These are phyloP conservation scores for Solidago caesia DNA, from an alignment of 129 eudicot species.

Conservation along the genomic window DNA sequence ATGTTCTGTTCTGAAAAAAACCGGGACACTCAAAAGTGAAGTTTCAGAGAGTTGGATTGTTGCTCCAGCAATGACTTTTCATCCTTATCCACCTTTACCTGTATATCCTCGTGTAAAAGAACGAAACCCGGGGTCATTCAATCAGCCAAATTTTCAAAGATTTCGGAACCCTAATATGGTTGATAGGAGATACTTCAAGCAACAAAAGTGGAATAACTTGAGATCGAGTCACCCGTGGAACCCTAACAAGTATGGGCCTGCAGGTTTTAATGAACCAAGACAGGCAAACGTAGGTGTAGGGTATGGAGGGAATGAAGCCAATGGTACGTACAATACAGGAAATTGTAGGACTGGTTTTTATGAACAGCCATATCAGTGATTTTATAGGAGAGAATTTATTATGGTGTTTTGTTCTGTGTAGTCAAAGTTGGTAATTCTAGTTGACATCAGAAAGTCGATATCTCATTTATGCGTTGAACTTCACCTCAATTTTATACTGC, in stretches of 20 bases:
- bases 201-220: conserved; percentile 61
- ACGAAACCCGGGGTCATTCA: conserved; percentile 22
- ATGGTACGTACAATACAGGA: conserved; percentile 35
- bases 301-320: conserved; percentile 37
- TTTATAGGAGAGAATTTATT: conserved; percentile 28
- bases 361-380: conserved; percentile 33
- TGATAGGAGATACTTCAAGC: conserved; percentile 63
- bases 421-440: conserved; percentile 15
- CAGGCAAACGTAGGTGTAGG: conserved; percentile 32
- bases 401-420: conserved; percentile 30
- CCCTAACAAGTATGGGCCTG: conserved; percentile 45
- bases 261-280: conserved; percentile 24
- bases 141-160: conserved; percentile 37
- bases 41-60: conserved; percentile 49
- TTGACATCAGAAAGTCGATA: conserved; percentile 24
- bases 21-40: conserved; percentile 39
- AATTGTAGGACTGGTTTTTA: conserved; percentile 34
- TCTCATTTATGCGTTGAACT: conserved; percentile 17
- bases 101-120: conserved; percentile 43
- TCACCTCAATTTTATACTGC: conserved; percentile 35
- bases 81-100: conserved; percentile 90
- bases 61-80: conserved; percentile 70
- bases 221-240: conserved; percentile 56
- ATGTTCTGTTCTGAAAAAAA: conserved; percentile 40
- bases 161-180: conserved; percentile 37